These are phyloP conservation scores for Apiospora kogelbergensis DNA, from an alignment of 2,329 filamentous ascomycete species.

Conservation along the genomic window DNA sequence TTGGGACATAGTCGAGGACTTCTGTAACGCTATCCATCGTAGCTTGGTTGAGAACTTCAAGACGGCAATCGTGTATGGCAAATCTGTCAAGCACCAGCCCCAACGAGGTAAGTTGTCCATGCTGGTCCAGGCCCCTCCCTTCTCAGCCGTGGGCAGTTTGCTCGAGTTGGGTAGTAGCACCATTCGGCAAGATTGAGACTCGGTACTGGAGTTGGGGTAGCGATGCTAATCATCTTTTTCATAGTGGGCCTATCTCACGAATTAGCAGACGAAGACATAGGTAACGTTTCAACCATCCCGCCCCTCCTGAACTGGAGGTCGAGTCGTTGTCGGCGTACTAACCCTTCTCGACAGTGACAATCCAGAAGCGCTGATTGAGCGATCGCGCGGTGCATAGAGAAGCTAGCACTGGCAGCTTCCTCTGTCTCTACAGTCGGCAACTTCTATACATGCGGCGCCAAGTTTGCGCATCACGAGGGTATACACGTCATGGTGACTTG, in stretches of 20 bases:
- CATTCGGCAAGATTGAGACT: background rate
- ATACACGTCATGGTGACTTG: conserved; percentile 4
- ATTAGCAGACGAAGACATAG: conserved; percentile 94
- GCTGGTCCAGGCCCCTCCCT: background rate
- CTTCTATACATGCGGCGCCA: background rate
- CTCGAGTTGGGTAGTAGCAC: background rate
- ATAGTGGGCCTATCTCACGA: conserved; percentile 83
- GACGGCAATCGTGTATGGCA: conserved; percentile 91
- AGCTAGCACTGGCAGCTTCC: background rate
- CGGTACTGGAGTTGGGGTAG: background rate
- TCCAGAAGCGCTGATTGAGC: background rate
- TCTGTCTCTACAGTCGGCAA: background rate
- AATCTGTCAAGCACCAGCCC: conserved; percentile 97
- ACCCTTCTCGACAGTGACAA: background rate
- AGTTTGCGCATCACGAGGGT: conserved; percentile 4
- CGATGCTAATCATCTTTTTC: background rate
- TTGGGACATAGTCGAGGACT: conserved; percentile 72
- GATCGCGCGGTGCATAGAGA: background rate
- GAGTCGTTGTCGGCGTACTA: background rate
- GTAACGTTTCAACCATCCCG: conserved; percentile 49
- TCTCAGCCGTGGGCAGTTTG: background rate
- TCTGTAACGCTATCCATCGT: conserved; percentile 97
- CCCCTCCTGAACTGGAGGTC: background rate
- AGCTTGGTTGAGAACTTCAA: conserved; percentile 96
- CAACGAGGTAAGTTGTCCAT: conserved; percentile 54